Evolutionary conservation across 805 yeast genomes (phyloP), one percentile per base, ranked within the genome.

Genomic region (Wickerhamiella dianesei): DNA sequence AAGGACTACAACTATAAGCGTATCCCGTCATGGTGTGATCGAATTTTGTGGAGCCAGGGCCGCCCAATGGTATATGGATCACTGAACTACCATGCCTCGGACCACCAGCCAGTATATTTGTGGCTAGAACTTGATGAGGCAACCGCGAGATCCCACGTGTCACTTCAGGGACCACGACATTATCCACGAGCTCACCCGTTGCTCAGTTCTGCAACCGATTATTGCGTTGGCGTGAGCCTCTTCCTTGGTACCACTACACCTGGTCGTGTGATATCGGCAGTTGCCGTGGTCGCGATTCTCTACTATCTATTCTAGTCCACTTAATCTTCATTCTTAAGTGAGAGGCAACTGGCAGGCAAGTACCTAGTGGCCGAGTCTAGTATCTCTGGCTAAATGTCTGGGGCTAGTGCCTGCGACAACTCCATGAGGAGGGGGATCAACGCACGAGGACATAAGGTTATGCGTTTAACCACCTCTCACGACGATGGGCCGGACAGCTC

Each of bases 11-110:
- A 75, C 50, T 39, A 60, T 1, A 79, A 77, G 53, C 68, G 96
- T 47, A 65, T 67, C 1, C 94, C 96, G 0, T 80, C 94, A 4
- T 88, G 95, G 94, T 87, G 96, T 63, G 97, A 88, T 60, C 65
- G 97, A 45, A 74, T 88, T 4, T 60, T 88, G 41, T 84, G 67
- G 56, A 73, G 74, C 47, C 59, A 68, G 1, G 75, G 79, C 20
- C 61, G 63, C 48, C 45, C 68, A 62, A 35, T 48, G 3, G 49
- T 76, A 1, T 53, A 62, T 13, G 57, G 59, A 3, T 86, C 86
- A 61, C 56, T 64, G 22, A 69, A 82, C 4, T 62, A 80, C 36
- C 62, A 64, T 3, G 65, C 70, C 21, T 82, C 95, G 0, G 96
- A 87, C 61, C 96, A 87, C 62, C 74, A 74, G 40, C 94, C 95